Conservation (phyloP, 192 early-diverging fungal genomes). For the Backusella tuberculispora region DNA sequence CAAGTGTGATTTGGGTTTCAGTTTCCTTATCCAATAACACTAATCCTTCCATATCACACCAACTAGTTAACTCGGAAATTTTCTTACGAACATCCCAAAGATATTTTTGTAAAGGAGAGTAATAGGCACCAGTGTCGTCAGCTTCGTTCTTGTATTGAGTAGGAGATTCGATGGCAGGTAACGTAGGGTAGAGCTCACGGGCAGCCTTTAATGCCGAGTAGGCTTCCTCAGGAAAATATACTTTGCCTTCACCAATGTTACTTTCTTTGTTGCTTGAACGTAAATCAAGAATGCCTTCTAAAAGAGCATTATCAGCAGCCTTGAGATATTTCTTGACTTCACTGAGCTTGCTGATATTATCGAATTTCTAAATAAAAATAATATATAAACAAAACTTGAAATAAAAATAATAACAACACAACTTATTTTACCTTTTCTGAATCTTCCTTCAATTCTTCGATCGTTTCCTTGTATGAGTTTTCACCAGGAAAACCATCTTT, state of each 20-base stretch:
- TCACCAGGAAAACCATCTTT: constrained; percentile 16
- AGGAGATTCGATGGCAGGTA: constrained; percentile 35
- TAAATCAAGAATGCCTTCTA: constrained; percentile 42
- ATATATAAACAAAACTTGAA: not conserved
- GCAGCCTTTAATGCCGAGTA: constrained; percentile 39
- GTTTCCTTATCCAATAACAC: constrained; percentile 8
- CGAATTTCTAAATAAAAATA: constrained; percentile 6
- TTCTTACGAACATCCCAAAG: constrained; percentile 41
- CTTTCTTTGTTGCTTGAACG: constrained; percentile 20
- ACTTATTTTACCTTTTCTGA: constrained; percentile 1
- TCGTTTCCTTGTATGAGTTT: not conserved
- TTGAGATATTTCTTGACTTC: constrained; percentile 31
- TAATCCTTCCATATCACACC: constrained; percentile 32
- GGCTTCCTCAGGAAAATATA: constrained; percentile 44
- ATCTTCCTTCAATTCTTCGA: constrained; percentile 19
- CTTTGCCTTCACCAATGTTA: constrained; percentile 17
- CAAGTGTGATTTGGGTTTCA: constrained; percentile 12
- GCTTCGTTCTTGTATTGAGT: constrained; percentile 26
- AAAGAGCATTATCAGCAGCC: constrained; percentile 21
- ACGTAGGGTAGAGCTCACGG: constrained; percentile 29
- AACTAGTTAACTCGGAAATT: constrained; percentile 25
- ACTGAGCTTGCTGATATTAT: constrained; percentile 8
- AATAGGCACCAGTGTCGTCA: constrained; percentile 41
- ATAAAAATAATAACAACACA: not conserved
- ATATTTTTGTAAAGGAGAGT: constrained; percentile 40